Evolutionary conservation across 257 asterid genomes (phyloP).

Genomic region (Solanum pinnatisectum): DNA sequence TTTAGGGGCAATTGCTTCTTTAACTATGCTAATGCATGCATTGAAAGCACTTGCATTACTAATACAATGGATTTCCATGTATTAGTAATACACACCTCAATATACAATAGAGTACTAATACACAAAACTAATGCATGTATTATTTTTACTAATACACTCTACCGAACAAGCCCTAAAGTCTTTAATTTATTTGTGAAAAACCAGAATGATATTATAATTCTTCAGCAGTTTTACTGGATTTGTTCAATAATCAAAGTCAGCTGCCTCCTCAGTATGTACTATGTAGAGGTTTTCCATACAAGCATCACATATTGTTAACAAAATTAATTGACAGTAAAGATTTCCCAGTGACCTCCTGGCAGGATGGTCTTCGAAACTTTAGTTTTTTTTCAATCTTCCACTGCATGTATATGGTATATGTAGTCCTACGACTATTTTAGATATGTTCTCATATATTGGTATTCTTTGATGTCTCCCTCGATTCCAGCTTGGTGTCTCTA

Average conservation of each 20-base stretch:
- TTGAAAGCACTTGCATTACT: background rate
- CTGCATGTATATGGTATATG: background rate
- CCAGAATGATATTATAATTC: background rate
- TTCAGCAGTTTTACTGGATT: background rate
- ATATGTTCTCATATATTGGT: background rate
- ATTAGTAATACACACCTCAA: background rate
- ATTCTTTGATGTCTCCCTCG: background rate
- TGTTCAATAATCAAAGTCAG: background rate
- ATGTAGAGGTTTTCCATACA: background rate
- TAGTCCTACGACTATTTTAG: background rate
- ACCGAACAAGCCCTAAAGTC: background rate
- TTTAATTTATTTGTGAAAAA: background rate
- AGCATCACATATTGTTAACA: background rate
- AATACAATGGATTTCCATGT: background rate
- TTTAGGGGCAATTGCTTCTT: background rate
- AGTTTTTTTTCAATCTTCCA: background rate
- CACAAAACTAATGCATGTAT: background rate
- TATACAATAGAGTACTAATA: background rate
- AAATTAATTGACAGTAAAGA: background rate
- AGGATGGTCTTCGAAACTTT: background rate
- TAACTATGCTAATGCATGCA: background rate
- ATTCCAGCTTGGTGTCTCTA: background rate
- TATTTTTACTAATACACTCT: background rate
- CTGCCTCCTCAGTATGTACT: background rate
- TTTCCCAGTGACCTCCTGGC: background rate